Evolutionary conservation across 1,139 yeast species (phyloP).

Genomic region (Debaryomyces sp.): DNA sequence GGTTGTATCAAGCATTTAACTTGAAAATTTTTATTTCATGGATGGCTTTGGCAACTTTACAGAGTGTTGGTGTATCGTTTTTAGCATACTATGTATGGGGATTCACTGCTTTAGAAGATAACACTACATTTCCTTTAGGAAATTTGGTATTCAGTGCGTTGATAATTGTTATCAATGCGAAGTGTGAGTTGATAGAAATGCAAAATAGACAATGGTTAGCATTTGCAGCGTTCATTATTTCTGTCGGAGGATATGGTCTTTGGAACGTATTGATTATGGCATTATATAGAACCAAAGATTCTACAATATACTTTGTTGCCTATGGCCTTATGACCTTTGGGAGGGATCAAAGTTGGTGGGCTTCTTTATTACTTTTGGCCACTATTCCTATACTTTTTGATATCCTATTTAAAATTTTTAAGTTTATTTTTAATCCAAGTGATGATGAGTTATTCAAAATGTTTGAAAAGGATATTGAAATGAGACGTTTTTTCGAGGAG

Average conservation of each 20-base stretch:
- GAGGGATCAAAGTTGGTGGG: slow-evolving; percentile 83
- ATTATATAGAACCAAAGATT: slow-evolving; percentile 59
- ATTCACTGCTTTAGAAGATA: slow-evolving; percentile 62
- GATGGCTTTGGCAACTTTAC: slow-evolving; percentile 77
- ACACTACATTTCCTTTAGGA: slow-evolving; percentile 81
- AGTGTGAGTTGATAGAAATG: slow-evolving; percentile 82
- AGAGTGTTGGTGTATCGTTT: slow-evolving; percentile 74
- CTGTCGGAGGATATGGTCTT: slow-evolving; percentile 83
- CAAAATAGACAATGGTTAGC: slow-evolving; percentile 76
- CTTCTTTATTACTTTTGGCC: slow-evolving; percentile 58
- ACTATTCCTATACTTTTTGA: slow-evolving; percentile 69
- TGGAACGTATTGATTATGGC: slow-evolving; percentile 83
- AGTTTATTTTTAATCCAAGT: slow-evolving; percentile 59
- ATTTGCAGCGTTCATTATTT: slow-evolving; percentile 68
- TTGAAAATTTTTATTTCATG: slow-evolving; percentile 69
- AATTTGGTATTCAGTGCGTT: slow-evolving; percentile 72
- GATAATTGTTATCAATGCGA: slow-evolving; percentile 71
- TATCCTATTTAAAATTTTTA: slow-evolving; percentile 58
- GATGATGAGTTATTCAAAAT: slow-evolving; percentile 82
- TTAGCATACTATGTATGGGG: slow-evolving; percentile 72
- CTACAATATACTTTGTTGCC: slow-evolving; percentile 71
- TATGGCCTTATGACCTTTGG: slow-evolving; percentile 79
- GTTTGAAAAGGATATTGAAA: slow-evolving; percentile 68
- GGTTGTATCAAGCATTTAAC: slow-evolving; percentile 76
- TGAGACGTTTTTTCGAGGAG: slow-evolving; percentile 71